Percentiles rank a stretch among this genome's conserved stretches.
phyloP scores from a whole-genome alignment of 306 rosid genomes.

The Fragaria iinumae region DNA sequence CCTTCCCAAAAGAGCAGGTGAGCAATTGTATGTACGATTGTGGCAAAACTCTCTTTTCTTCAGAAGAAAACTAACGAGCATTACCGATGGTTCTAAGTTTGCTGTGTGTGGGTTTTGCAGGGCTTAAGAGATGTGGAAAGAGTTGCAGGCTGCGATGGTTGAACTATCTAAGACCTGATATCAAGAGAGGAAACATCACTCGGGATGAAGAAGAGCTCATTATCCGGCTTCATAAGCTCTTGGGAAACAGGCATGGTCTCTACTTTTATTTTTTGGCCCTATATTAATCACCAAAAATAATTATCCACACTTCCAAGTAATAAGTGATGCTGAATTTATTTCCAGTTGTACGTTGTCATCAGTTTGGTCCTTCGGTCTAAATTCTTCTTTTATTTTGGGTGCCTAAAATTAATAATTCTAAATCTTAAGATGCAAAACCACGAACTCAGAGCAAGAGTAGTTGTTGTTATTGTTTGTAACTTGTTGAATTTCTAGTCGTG shows the following conservation, averaged over 20 bases:
- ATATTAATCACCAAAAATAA: background rate
- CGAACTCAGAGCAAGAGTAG: background rate
- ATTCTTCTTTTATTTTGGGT: background rate
- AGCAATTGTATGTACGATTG: background rate
- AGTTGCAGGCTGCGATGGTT: slow-evolving; percentile 51
- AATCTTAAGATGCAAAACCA: background rate
- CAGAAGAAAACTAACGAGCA: background rate
- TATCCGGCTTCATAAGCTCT: slow-evolving; percentile 45
- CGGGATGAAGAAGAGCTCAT: slow-evolving; percentile 52
- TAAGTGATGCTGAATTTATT: too few species aligned
- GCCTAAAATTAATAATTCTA: background rate
- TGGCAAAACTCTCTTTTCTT: background rate
- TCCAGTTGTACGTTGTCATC: background rate
- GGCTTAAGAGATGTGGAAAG: slow-evolving; percentile 47
- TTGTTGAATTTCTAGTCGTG: background rate
- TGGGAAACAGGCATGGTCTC: slow-evolving; percentile 39
- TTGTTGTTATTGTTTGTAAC: background rate
- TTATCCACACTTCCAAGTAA: too few species aligned
- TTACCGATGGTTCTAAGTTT: background rate
- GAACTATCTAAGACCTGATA: slow-evolving; percentile 46
- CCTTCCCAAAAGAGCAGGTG: slow-evolving; percentile 51
- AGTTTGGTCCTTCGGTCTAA: background rate
- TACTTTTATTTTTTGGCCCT: background rate
- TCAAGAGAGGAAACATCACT: slow-evolving; percentile 49
- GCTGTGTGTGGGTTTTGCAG: slow-evolving; percentile 16